These are phyloP conservation scores for Mycena rosella DNA, from an alignment of 768 basidiomycete species.

Conservation along the genomic window DNA sequence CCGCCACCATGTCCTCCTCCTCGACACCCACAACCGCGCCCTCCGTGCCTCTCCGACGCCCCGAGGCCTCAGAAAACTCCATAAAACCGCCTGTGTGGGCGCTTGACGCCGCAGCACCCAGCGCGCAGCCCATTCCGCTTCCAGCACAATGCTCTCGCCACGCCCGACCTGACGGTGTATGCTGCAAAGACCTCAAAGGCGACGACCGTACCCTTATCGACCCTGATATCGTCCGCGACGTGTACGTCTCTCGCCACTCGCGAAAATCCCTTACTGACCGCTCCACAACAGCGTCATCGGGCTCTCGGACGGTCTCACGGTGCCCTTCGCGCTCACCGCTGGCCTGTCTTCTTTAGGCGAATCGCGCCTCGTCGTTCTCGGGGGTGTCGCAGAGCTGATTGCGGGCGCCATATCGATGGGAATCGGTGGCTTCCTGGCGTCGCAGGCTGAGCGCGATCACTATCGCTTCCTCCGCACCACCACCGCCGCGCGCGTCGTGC, in stretches of 20 bases:
- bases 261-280: background rate
- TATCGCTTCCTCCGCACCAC: slow-evolving; percentile 84
- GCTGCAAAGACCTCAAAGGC: slow-evolving; percentile 90
- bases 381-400: slow-evolving; percentile 95
- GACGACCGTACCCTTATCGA: slow-evolving; percentile 87
- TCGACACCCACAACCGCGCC: slow-evolving; percentile 24
- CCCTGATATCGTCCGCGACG: slow-evolving; percentile 89
- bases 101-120: slow-evolving; percentile 58
- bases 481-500: slow-evolving; percentile 84
- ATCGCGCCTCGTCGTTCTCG: slow-evolving; percentile 92
- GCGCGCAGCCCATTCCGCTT: slow-evolving; percentile 56
- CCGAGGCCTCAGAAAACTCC: slow-evolving; percentile 31
- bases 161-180: slow-evolving; percentile 71
- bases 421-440: slow-evolving; percentile 97
- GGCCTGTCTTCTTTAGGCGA: slow-evolving; percentile 91
- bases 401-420: slow-evolving; percentile 99
- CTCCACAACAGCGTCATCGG: slow-evolving; percentile 76
- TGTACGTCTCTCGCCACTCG: slow-evolving; percentile 62
- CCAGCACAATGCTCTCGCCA: slow-evolving; percentile 70
- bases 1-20: slow-evolving; percentile 34
- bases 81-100: slow-evolving; percentile 76
- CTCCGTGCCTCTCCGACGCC: slow-evolving; percentile 33
- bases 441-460: slow-evolving; percentile 96
- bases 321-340: slow-evolving; percentile 92
- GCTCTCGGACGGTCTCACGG: slow-evolving; percentile 91